Base-by-base conservation (phyloP, 1,139 yeast species). In the Hyphopichia pseudoburtonii region DNA sequence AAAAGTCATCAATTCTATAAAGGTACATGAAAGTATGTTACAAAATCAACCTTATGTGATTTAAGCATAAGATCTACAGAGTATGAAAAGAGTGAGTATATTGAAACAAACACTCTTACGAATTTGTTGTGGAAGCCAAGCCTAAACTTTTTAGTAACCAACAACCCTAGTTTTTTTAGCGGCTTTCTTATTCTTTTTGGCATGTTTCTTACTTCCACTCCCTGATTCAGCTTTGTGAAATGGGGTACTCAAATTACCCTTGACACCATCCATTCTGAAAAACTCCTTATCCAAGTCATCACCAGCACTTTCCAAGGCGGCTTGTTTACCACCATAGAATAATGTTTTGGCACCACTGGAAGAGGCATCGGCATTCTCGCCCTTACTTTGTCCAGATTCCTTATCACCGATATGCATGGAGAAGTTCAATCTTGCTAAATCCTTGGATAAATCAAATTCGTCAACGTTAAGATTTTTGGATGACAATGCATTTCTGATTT, bases 201-300 rank as follows among this genome's bases (percentile, higher is more conserved):
- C 77, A 57, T 86, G 94, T 62, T 86, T 87, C 72, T 87, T 88
- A n/a, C n/a, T n/a, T 22, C 66, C 66, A 19, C 56, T 55, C 16
- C 51, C 62, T 4, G 52, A 64, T 4, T 41, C 55, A 9, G 46
- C 54, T 52, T 74, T 73, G 57, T 89, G 96, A 73, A 87, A 87
- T 8, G 97, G 96, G 18, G 76, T 68, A 30, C 71, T 70, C 41
- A 83, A 55, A 41, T 75, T 78, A 3, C 95, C 95, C 45, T 73
- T 72, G 3, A 83, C 79, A 19, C 64, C 66, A 41, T 74, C 75
- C 80, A 82, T 76, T 41, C 75, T 73, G 69, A 90, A 90, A 54
- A 90, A 90, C 46, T 88, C 96, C 32, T 78, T 73, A 58, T 89
- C 97, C 47, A 89, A 70, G 47, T 86, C 92, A 39, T 80, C 86